Evolutionary conservation across 306 rosid genomes (phyloP), one percentile per base, ranked within the genome.

Genomic region (Potentilla sterilis): DNA sequence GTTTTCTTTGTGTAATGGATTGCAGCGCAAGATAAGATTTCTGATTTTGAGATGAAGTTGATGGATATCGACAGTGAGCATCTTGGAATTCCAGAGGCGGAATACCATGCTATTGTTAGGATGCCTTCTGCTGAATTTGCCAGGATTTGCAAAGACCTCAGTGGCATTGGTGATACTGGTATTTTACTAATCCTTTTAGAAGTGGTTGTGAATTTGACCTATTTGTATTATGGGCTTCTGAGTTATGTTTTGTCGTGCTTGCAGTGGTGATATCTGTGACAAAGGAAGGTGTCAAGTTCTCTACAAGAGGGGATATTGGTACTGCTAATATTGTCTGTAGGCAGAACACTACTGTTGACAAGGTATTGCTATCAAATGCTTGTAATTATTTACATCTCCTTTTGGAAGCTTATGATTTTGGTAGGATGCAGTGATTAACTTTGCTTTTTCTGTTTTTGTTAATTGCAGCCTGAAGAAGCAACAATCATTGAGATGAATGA

Each of bases 51-150:
- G 90, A 96, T 96, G 98, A 96, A 92, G 83, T 75, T 92, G 82
- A 96, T 96, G 99, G 98, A 92, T 81, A 96, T 92, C 2, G 99
- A 96, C 63, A 96, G 98, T 24, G 99, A 96, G 66, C 99, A 90
- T 55, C 99, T 96, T 67, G 97, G 98, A 46, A 92, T 96, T 65
- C 99, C 98, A 0, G 99, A 92, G 88, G 92, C 97, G 21, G 98
- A 96, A 62, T 92, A 90, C 75, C 97, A 96, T 51, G 96, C 99
- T 7, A 90, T 90, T 83, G 97, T 96, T 42, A 87, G 89, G 82
- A 96, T 96, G 99, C 97, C 97, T 37, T 89, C 97, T 0, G 11
- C 92, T 63, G 99, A 92, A 79, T 92, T 95, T 82, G 85, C 98
- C 57, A 90, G 93, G 84, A 96, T 96, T 47, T 96, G 99, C 74